A percentile compares a stretch with the other conserved stretches of the same genome.
These are phyloP conservation scores for Sphaceloma murrayae DNA, from an alignment of 2,329 filamentous ascomycete genomes.

Conservation along the genomic window DNA sequence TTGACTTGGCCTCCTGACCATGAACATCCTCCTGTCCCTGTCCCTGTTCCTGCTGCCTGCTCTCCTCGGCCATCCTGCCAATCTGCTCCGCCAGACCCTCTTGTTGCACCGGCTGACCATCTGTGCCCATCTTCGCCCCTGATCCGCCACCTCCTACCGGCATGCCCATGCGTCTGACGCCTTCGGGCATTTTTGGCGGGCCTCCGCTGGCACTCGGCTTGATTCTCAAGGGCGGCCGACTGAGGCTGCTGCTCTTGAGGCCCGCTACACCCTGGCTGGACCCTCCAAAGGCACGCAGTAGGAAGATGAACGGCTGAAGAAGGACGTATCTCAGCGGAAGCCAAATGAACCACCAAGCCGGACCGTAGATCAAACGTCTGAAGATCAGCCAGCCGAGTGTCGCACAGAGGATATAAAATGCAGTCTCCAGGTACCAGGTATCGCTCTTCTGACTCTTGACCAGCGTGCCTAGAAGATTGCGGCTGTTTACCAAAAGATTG, in stretches of 20 bases:
- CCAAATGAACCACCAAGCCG: conserved; percentile 81
- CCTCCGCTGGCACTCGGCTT: conserved; percentile 37
- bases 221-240: conserved; percentile 32
- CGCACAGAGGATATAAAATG: conserved; percentile 68
- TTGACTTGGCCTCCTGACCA: conserved; percentile 24
- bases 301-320: conserved; percentile 18
- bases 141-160: conserved; percentile 44
- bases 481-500: conserved; percentile 62
- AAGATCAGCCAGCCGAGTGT: conserved; percentile 83
- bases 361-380: conserved; percentile 75
- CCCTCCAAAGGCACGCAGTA: conserved; percentile 8
- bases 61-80: conserved; percentile 36
- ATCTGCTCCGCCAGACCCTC: conserved; percentile 35
- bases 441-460: conserved; percentile 87
- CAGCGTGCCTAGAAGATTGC: conserved; percentile 66
- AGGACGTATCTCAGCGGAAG: conserved; percentile 44
- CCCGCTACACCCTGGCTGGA: conserved; percentile 5
- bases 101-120: conserved; percentile 23
- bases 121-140: conserved; percentile 31
- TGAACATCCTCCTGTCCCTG: conserved; percentile 19
- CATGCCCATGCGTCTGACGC: conserved; percentile 29
- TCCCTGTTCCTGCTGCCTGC: conserved; percentile 21
- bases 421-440: conserved; percentile 92
- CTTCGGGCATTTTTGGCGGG: conserved; percentile 27
- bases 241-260: conserved; percentile 10